phyloP scores from a whole-genome alignment of 23 red algal genomes.

The Cyanidiococcus yangmingshanensis region DNA sequence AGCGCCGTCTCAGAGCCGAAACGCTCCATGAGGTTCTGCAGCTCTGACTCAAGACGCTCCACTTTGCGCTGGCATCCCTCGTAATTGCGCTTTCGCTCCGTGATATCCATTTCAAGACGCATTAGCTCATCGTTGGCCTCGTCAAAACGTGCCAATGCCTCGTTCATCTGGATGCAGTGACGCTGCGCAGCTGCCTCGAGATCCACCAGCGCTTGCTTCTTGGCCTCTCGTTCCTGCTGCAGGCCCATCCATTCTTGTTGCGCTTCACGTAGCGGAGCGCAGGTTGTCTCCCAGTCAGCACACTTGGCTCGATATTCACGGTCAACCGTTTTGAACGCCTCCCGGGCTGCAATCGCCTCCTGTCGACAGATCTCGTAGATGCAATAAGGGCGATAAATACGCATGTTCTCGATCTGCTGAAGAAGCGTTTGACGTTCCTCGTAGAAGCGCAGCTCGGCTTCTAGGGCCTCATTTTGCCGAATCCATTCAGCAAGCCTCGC shows the following conservation, averaged over 20 bases:
- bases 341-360: constrained; percentile 7
- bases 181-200: not conserved
- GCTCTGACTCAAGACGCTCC: not conserved
- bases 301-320: not conserved
- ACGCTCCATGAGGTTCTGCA: not conserved
- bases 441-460: constrained; percentile 43
- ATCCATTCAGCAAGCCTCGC: constrained; percentile 29
- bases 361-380: constrained; percentile 19
- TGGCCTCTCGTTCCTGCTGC: not conserved
- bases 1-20: not conserved
- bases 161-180: not conserved
- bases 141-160: not conserved
- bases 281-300: not conserved
- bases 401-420: constrained; percentile 27
- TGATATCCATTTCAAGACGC: not conserved
- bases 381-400: constrained; percentile 29
- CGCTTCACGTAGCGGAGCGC: not conserved
- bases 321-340: not conserved
- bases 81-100: constrained; percentile 5
- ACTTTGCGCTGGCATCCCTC: constrained; percentile 12
- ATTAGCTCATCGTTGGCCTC: not conserved
- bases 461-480: constrained; percentile 40
- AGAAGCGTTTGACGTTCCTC: constrained; percentile 30
- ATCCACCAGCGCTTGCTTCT: not conserved
- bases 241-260: not conserved